Evolutionary conservation across 208 protist genomes (phyloP), one percentile per base, ranked within the genome.

Genomic region (Trypanosoma brucei): DNA sequence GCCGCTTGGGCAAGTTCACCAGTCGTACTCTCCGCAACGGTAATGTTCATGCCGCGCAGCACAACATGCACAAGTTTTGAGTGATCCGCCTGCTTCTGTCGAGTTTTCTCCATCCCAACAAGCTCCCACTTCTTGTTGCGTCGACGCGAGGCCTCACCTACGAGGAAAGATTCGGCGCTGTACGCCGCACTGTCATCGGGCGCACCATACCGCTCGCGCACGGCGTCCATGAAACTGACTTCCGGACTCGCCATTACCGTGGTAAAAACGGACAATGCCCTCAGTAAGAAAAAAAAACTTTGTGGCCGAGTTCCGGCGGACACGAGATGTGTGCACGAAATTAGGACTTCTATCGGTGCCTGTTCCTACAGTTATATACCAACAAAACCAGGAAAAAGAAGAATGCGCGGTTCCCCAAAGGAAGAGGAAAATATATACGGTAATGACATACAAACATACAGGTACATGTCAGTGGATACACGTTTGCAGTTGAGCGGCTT

Each of bases 41-140:
- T 84, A 48, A 95, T 83, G 56, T 60, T 70, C 51, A 72, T 75
- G 51, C 76, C 52, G 22, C 76, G 79, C 37, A 95, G 75, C 45
- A 88, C 80, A 31, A 93, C 81, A 33, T 91, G 74, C 3, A 78
- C 59, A 8, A 95, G 77, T 1, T 59, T 52, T 58, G 84, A 62
- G 64, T 88, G 86, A 30, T 75, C 64, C 14, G 69, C 70, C 68
- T 95, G 89, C 59, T 78, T 74, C 51, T 44, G 42, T 6, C 83
- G 72, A 0, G 84, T 81, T 57, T 88, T 69, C 48, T 91, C 84
- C 69, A 88, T 89, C 30, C 89, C 89, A 0, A 95, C 84, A 51
- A 95, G 78, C 45, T 88, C 80, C 89, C 89, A 95, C 51, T 75
- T 88, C 35, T 86, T 85, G 62, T 86, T 82, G 14, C 64, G 59